A percentile compares a stretch with the other conserved stretches of the same genome.
phyloP scores from a whole-genome alignment of 306 rosid genomes.

The Trifolium dubium region DNA sequence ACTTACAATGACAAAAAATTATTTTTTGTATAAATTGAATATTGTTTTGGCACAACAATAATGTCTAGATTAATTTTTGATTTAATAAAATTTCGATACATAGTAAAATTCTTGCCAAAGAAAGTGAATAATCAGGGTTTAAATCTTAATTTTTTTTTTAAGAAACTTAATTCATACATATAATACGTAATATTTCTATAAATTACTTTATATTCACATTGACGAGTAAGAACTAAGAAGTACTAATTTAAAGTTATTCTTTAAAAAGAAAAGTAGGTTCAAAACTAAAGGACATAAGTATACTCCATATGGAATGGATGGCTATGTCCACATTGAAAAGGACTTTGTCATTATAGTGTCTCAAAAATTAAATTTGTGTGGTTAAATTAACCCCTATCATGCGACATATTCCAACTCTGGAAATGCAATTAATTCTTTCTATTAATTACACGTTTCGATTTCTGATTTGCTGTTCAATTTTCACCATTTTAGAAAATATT shows the following conservation, averaged over 20 bases:
- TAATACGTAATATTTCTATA: too few species aligned
- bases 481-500: slow-evolving; percentile 23
- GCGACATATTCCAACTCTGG: slow-evolving; percentile 19
- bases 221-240: too few species aligned
- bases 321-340: slow-evolving; percentile 4
- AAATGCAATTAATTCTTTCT: slow-evolving; percentile 2
- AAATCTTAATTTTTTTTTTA: too few species aligned
- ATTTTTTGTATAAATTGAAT: too few species aligned
- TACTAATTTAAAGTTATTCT: not conserved
- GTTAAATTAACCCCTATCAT: slow-evolving; percentile 15
- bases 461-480: not conserved
- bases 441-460: slow-evolving; percentile 20
- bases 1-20: too few species aligned
- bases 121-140: too few species aligned
- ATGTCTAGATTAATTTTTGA: too few species aligned
- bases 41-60: too few species aligned
- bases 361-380: not conserved
- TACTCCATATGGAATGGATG: not conserved
- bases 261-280: not conserved
- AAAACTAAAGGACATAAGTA: not conserved
- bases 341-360: slow-evolving; percentile 2
- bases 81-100: too few species aligned
- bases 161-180: too few species aligned
- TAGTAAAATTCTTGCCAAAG: too few species aligned
- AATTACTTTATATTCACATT: too few species aligned